These are phyloP conservation scores for Claviceps sorghi DNA, from an alignment of 2,329 filamentous ascomycete species.

Conservation along the genomic window DNA sequence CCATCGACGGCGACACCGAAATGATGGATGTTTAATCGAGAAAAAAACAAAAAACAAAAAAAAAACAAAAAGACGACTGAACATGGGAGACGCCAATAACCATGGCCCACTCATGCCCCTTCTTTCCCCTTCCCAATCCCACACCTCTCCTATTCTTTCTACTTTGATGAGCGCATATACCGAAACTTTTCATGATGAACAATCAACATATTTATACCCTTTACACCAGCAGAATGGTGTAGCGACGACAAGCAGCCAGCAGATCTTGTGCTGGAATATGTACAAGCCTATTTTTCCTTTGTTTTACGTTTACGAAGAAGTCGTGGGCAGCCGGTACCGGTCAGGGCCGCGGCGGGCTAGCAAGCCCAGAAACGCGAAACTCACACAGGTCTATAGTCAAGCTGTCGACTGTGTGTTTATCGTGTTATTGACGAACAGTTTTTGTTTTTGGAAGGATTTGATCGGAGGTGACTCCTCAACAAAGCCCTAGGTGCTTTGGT, in stretches of 20 bases:
- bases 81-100: neutral
- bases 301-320: neutral
- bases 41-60: too few species aligned
- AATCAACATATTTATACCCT: conserved; percentile 4
- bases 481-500: neutral
- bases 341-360: neutral
- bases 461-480: neutral
- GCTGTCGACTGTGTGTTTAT: neutral
- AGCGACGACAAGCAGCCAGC: conserved; percentile 8
- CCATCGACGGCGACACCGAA: conserved; percentile 34
- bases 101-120: neutral
- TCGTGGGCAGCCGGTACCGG: neutral
- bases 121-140: neutral
- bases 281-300: conserved; percentile 9
- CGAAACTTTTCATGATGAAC: neutral
- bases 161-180: neutral
- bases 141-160: neutral
- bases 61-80: conserved; percentile 2
- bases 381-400: neutral
- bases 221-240: conserved; percentile 5
- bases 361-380: neutral
- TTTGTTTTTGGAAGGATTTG: neutral
- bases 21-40: conserved; percentile 42
- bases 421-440: neutral
- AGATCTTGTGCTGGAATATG: conserved; percentile 12